These are phyloP conservation scores for Hemileia vastatrix DNA, from an alignment of 1,284 basidiomycete species.

Conservation along the genomic window DNA sequence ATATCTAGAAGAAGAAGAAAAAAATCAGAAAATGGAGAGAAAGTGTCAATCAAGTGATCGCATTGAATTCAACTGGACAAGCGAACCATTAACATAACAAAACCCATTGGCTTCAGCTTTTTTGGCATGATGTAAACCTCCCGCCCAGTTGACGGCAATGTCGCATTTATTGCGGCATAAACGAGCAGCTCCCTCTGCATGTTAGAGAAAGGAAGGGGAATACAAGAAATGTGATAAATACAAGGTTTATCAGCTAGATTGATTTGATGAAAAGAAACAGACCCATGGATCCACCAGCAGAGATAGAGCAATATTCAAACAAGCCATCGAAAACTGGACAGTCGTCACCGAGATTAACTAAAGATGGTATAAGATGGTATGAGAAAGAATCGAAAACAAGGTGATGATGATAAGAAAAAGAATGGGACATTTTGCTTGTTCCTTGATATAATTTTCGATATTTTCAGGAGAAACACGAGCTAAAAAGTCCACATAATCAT, in stretches of 20 bases:
- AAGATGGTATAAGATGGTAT: neutral
- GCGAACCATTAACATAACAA: conserved; percentile 88
- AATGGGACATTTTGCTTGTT: conserved; percentile 80
- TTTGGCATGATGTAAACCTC: conserved; percentile 94
- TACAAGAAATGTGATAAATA: neutral
- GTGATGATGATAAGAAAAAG: neutral
- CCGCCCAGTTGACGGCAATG: conserved; percentile 98
- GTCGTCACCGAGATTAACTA: conserved; percentile 84
- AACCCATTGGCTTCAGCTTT: conserved; percentile 98
- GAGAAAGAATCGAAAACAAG: neutral
- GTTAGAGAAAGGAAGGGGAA: neutral
- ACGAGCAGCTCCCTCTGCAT: conserved; percentile 83
- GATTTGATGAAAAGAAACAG: conserved; percentile 33
- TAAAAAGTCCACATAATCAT: conserved; percentile 86
- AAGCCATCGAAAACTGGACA: conserved; percentile 97
- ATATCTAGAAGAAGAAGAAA: conserved; percentile 57
- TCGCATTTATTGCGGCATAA: conserved; percentile 95
- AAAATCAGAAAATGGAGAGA: neutral
- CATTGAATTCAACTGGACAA: conserved; percentile 23
- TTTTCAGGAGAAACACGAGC: conserved; percentile 73
- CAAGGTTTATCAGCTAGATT: neutral
- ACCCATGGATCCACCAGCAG: conserved; percentile 98
- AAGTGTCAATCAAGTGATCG: neutral
- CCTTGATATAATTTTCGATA: conserved; percentile 76
- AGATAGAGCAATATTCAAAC: conserved; percentile 97